Percentiles rank a stretch among this genome's conserved stretches.
Evolutionary conservation across 2,329 filamentous ascomycete genomes (phyloP).

Genomic region (Arthrobotrys musiformis): DNA sequence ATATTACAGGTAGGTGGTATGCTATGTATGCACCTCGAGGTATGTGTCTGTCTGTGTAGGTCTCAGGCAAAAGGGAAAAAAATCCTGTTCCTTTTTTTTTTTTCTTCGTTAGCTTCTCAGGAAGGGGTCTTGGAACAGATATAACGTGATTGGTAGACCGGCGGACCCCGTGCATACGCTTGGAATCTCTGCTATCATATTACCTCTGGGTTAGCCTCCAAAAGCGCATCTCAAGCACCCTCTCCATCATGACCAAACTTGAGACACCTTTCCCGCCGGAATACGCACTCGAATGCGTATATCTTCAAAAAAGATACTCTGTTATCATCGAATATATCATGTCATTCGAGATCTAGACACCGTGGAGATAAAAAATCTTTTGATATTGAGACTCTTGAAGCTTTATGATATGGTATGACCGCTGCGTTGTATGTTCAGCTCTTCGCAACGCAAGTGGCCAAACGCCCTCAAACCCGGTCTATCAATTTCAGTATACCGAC

Average conservation of each 20-base stretch:
- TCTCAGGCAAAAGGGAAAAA: neutral
- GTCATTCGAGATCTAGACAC: slow-evolving; percentile 7
- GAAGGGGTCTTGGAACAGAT: neutral
- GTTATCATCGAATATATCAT: slow-evolving; percentile 1
- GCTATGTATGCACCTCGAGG: neutral
- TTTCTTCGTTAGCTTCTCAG: neutral
- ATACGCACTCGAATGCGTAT: slow-evolving; percentile 6
- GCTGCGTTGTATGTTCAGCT: neutral
- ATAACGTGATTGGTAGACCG: slow-evolving; percentile 3
- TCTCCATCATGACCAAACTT: neutral
- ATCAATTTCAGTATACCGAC: too few relatives aligned
- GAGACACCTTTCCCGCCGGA: neutral
- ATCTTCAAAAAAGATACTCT: slow-evolving; percentile 2
- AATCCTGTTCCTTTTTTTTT: neutral
- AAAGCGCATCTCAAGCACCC: slow-evolving; percentile 14
- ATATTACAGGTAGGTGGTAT: neutral
- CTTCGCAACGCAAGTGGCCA: neutral
- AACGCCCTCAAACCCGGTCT: neutral
- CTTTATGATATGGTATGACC: neutral
- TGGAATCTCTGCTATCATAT: neutral
- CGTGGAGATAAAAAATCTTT: neutral
- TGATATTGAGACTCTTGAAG: too few relatives aligned
- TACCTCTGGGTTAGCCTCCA: neutral
- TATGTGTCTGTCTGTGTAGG: neutral
- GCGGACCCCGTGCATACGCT: neutral